Evolutionary conservation across 75 land plant species (phyloP), one percentile per base, ranked within the genome.

Genomic region (Selaginella tamariscina): DNA sequence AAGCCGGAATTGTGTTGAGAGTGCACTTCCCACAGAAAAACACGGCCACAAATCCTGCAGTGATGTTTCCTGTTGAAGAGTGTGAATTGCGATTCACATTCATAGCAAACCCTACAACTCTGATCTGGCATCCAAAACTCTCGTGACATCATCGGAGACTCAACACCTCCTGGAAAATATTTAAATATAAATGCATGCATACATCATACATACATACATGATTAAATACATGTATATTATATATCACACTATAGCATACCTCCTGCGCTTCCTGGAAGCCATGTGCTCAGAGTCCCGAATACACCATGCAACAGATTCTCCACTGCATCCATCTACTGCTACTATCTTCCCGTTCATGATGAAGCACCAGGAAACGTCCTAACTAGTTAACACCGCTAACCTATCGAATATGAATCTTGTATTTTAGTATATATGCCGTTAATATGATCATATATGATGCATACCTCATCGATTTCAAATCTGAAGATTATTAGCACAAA

Each of bases 1-100:
- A 39, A 56, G 5, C 80, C 44, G 93, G 86, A 26, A 91, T 72
- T 11, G 82, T 80, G 33, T 91, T 88, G 24, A 56, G 75, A 29
- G 80, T 71, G 73, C 89, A 90, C 21, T 68, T 82, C 32, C 68
- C 77, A 75, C 85, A 90, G 54, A 84, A 79, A n/a, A 39, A 80
- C 70, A 33, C 84, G 63, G 0, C 84, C 86, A 56, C 90, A 90
- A 59, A 79, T 72, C 39, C 80, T 71, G 77, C 88, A 87, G 54
- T 77, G 79, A 66, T 76, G 83, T 32, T 79, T 66, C 32, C 68
- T 68, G 73, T 71, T 77, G 28, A 74, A 73, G 24, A 74, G 24
- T 1, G 68, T 70, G 31, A 85, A 78, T 30, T 55, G 73, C 8
- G 62, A 60, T 15, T 77, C 76, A 68, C 88, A 88, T 56, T 82